Conservation (phyloP, 2,329 filamentous ascomycete genomes). For the Teratosphaeria epicoccoides region DNA sequence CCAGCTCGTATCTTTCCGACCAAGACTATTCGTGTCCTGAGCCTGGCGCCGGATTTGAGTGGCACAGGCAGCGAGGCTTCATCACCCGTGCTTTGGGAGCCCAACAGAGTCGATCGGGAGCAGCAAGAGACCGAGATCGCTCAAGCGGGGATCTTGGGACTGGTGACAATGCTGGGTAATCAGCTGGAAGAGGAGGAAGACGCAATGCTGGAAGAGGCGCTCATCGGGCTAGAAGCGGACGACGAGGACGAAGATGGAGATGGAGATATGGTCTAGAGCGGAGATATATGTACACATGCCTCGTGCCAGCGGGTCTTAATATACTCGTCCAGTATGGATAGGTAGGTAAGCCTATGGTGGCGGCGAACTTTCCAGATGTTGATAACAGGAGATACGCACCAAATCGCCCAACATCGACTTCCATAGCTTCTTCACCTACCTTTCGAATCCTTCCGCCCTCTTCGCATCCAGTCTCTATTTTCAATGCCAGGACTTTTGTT, state of each 20-base stretch:
- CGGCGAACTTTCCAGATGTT: too few species aligned
- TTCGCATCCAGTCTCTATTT: too few species aligned
- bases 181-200: neutral
- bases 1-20: slow-evolving; percentile 28
- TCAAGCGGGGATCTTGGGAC: neutral
- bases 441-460: too few species aligned
- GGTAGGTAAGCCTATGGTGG: too few species aligned
- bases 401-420: too few species aligned
- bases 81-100: neutral
- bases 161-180: neutral
- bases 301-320: too few species aligned
- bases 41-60: slow-evolving; percentile 24
- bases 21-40: slow-evolving; percentile 32
- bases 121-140: neutral
- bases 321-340: too few species aligned
- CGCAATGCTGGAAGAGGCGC: neutral
- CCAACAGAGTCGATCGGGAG: neutral
- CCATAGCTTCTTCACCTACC: too few species aligned
- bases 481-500: too few species aligned
- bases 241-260: neutral
- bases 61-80: neutral
- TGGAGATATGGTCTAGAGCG: neutral
- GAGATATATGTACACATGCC: too few species aligned
- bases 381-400: too few species aligned
- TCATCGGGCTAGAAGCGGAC: neutral